These are phyloP conservation scores for Fusarium buxicola DNA, from an alignment of 2,329 filamentous ascomycete species.

Conservation along the genomic window DNA sequence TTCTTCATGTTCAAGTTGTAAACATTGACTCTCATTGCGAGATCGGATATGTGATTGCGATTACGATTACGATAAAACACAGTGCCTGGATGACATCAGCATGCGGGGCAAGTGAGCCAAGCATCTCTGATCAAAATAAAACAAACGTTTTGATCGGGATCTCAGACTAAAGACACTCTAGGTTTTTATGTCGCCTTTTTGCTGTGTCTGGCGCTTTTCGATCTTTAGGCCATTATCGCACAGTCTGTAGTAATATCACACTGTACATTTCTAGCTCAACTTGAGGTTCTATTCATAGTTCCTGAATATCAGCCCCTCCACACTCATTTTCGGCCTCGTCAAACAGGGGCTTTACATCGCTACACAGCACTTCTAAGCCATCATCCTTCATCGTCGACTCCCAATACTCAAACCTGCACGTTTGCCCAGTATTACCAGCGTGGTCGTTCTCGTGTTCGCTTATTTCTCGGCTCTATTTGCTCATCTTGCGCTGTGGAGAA, in stretches of 20 bases:
- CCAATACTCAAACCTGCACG: not conserved
- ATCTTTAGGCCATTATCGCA: not conserved
- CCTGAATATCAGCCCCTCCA: conserved; percentile 24
- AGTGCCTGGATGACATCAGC: conserved; percentile 26
- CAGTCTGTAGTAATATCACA: not conserved
- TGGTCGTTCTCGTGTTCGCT: conserved; percentile 33
- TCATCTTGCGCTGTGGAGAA: conserved; percentile 25
- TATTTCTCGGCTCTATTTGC: conserved; percentile 12
- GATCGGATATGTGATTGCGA: conserved; percentile 2
- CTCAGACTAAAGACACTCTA: no score
- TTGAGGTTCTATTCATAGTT: conserved; percentile 10
- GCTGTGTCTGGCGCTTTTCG: not conserved
- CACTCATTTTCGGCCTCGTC: conserved; percentile 24
- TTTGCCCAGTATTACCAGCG: not conserved
- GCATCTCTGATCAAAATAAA: not conserved
- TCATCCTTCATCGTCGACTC: not conserved
- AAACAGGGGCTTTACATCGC: conserved; percentile 10
- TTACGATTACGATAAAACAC: conserved; percentile 3
- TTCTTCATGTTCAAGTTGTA: not conserved
- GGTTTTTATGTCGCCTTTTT: not conserved
- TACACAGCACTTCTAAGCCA: conserved; percentile 1
- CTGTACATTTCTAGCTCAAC: conserved; percentile 9
- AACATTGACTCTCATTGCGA: conserved; percentile 3
- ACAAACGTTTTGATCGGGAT: not conserved
- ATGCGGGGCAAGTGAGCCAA: not conserved